A percentile compares a stretch with the other conserved stretches of the same genome.
These are phyloP conservation scores for Penicillium sp. DNA, from an alignment of 2,329 filamentous ascomycete genomes.

Conservation along the genomic window DNA sequence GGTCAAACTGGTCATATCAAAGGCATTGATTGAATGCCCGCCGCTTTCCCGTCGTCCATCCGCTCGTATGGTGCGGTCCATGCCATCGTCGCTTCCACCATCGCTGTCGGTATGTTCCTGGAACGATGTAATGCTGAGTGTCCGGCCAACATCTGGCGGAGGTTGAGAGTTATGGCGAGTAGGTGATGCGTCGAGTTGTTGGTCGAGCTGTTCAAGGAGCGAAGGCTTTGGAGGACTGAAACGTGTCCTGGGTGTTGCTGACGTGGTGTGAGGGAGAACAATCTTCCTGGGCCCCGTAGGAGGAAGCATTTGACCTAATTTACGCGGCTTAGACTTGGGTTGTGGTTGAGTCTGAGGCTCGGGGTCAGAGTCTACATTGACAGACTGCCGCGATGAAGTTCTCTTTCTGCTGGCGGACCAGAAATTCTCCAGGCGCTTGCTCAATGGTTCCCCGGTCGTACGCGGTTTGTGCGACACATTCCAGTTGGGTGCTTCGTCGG, in stretches of 20 bases:
- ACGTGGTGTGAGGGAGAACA: slow-evolving; percentile 32
- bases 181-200: slow-evolving; percentile 36
- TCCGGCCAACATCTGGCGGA: slow-evolving; percentile 24
- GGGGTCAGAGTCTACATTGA: not conserved
- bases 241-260: slow-evolving; percentile 35
- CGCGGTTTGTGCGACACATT: slow-evolving; percentile 27
- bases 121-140: slow-evolving; percentile 17
- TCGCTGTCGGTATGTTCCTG: slow-evolving; percentile 20
- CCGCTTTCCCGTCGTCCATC: slow-evolving; percentile 24
- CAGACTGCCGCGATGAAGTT: slow-evolving; percentile 2
- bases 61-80: slow-evolving; percentile 23
- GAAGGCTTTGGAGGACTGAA: slow-evolving; percentile 42
- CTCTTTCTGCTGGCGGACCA: slow-evolving; percentile 34
- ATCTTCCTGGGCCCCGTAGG: slow-evolving; percentile 28
- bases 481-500: slow-evolving; percentile 28
- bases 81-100: slow-evolving; percentile 11
- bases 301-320: slow-evolving; percentile 24
- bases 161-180: slow-evolving; percentile 31
- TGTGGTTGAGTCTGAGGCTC: not conserved
- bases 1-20: slow-evolving; percentile 33
- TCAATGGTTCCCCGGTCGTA: slow-evolving; percentile 31
- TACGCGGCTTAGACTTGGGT: slow-evolving; percentile 14
- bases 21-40: slow-evolving; percentile 26
- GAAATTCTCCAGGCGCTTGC: slow-evolving; percentile 38
- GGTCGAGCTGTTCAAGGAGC: slow-evolving; percentile 36